phyloP scores from a whole-genome alignment of 345 rosid species.

The Capsella bursapastoris region DNA sequence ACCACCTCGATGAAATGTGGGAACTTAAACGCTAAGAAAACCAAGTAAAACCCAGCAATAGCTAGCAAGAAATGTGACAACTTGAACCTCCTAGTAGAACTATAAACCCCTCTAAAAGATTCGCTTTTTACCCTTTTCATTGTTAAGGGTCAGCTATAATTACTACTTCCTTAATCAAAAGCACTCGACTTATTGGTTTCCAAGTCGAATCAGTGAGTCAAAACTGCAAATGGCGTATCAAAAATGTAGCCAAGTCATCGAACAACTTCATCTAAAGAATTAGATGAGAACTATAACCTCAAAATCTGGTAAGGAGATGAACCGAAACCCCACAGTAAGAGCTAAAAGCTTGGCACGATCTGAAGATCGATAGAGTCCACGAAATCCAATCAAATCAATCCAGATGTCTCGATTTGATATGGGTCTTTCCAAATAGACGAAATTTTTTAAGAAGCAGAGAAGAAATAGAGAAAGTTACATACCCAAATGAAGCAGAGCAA shows the following conservation, averaged over 20 bases:
- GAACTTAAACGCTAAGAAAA: slow-evolving; percentile 79
- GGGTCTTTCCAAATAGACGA: background rate
- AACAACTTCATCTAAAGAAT: slow-evolving; percentile 27
- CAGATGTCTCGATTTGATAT: slow-evolving; percentile 29
- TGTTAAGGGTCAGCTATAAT: slow-evolving; percentile 37
- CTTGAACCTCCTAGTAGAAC: slow-evolving; percentile 69
- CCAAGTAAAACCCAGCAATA: slow-evolving; percentile 68
- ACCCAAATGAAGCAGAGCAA: slow-evolving; percentile 5
- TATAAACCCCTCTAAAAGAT: slow-evolving; percentile 45
- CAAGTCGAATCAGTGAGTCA: background rate
- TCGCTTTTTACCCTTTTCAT: slow-evolving; percentile 88
- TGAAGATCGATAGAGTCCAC: slow-evolving; percentile 22
- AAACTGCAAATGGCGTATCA: slow-evolving; percentile 32
- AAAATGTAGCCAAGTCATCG: slow-evolving; percentile 34
- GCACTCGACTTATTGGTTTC: slow-evolving; percentile 35
- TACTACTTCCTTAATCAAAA: slow-evolving; percentile 35
- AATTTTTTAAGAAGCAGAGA: background rate
- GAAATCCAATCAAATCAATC: slow-evolving; percentile 27
- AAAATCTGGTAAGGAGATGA: slow-evolving; percentile 16
- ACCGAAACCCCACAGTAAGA: background rate
- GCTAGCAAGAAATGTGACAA: slow-evolving; percentile 76
- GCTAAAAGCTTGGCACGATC: slow-evolving; percentile 33
- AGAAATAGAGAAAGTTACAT: background rate
- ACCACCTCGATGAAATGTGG: slow-evolving; percentile 80
- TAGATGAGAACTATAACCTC: slow-evolving; percentile 22